Base-by-base conservation (phyloP, 768 basidiomycete genomes). In the Boletus sensibilis region DNA sequence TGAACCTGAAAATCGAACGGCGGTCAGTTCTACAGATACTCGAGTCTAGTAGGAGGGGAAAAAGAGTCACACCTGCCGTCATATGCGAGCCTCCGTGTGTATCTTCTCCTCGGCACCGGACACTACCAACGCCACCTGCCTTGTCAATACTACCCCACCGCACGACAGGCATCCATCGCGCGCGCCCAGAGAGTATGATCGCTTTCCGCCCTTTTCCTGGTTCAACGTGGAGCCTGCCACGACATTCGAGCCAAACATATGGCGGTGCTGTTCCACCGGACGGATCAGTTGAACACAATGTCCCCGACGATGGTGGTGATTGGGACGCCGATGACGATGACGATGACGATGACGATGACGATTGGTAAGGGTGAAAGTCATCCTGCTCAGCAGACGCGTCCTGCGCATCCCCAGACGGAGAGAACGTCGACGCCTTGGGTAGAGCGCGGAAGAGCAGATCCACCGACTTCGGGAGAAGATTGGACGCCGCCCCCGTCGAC, bases 161-260 rank as follows among this genome's bases (percentile, higher is more conserved):
- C 23, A 93, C 69, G 2, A 62, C 67, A 9, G 85, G 83, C 79
- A 91, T 87, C 64, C 79, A 79, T 43, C 87, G 75, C 31, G 87
- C 82, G 10, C 96, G 79, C 0, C 89, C 95, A 53, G 83, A 84
- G n/a, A 99, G 78, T 35, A 99, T 84, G 66, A 99, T 93, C 2
- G 94, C 92, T 73, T 98, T 97, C 37, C 94, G 78, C 1, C 94
- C 94, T 67, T 98, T 98, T 1, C 94, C 93, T 0, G 93, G 88
- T 75, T 99, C 96, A 53, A 91, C 82, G 64, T 95, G 89, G 39
- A 98, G 78, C 31, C 92, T 79, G 1, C 96, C 96, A n/a, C 87
- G 79, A 48, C 86, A 88, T 69, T 97, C 93, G 16, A 98, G 78
- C 96, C 96, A 99, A 20, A 94, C 81, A 72, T 88, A 94, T 2